phyloP scores from a whole-genome alignment of 495 filamentous ascomycete genomes.

The Neurospora sp. region DNA sequence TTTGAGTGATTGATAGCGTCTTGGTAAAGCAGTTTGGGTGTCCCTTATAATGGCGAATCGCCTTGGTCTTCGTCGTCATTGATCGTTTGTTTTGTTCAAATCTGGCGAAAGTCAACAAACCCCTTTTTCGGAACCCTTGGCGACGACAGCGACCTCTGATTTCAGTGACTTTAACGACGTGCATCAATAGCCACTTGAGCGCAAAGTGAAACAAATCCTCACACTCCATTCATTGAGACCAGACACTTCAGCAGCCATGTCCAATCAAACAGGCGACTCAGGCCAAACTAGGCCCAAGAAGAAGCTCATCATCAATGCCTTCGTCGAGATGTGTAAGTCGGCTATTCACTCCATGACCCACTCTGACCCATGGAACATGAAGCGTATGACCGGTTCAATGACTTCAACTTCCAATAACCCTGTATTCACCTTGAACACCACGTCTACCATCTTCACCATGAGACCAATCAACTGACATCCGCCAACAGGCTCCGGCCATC shows the following conservation, averaged over 20 bases:
- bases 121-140: background rate
- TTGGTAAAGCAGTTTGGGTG: background rate
- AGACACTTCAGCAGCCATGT: background rate
- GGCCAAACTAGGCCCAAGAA: conserved; percentile 31
- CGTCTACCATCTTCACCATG: background rate
- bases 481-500: conserved; percentile 44
- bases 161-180: background rate
- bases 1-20: background rate
- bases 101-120: background rate
- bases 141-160: background rate
- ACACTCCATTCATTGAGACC: background rate
- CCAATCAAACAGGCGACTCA: background rate
- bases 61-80: background rate
- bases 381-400: background rate
- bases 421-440: background rate
- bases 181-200: background rate
- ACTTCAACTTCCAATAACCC: background rate
- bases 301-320: conserved; percentile 54
- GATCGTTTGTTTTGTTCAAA: background rate
- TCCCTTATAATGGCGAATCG: background rate
- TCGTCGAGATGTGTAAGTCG: conserved; percentile 44
- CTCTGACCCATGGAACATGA: background rate
- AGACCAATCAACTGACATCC: background rate
- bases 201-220: background rate
- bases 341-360: background rate